phyloP scores from a whole-genome alignment of 1,284 basidiomycete species.

The Sanguinoderma infundibulare region DNA sequence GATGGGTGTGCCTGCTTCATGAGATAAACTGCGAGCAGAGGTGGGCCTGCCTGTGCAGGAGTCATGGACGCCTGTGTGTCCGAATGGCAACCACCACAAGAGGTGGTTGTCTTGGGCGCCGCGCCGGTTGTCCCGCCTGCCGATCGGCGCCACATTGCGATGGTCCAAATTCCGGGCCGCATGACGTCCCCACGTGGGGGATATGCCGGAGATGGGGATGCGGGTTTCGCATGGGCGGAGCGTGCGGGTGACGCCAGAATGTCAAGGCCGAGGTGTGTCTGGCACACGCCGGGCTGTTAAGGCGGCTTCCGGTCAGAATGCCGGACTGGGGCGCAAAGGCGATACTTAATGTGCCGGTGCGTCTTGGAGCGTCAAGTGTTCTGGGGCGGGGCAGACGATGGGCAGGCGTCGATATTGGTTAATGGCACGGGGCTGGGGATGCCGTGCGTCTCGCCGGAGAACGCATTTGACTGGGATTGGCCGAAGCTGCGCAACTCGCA shows the following conservation, averaged over 20 bases:
- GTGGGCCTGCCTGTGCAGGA: constrained; percentile 10
- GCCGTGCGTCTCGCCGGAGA: too few relatives aligned
- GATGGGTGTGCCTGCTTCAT: constrained; percentile 7
- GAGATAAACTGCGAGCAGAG: constrained; percentile 1
- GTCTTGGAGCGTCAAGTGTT: constrained; percentile 23
- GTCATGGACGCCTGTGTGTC: constrained; percentile 17
- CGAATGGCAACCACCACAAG: background rate
- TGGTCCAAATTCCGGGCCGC: constrained; percentile 1
- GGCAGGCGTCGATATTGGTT: constrained; percentile 1
- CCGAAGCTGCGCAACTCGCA: too few relatives aligned
- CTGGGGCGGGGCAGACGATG: constrained; percentile 1
- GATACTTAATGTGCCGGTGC: background rate
- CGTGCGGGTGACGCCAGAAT: background rate
- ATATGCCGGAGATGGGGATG: too few relatives aligned
- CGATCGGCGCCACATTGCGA: constrained; percentile 2
- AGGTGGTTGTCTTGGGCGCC: background rate
- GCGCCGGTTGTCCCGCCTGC: background rate
- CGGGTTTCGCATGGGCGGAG: too few relatives aligned
- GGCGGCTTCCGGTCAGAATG: too few relatives aligned
- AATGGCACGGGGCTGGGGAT: too few relatives aligned
- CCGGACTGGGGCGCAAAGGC: background rate
- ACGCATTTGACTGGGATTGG: too few relatives aligned
- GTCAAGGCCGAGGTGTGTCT: background rate
- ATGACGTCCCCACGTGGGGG: constrained; percentile 10
- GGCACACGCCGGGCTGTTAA: constrained; percentile 5